These are phyloP conservation scores for Pachyrhizus erosus DNA, from an alignment of 306 rosid genomes.

Conservation along the genomic window DNA sequence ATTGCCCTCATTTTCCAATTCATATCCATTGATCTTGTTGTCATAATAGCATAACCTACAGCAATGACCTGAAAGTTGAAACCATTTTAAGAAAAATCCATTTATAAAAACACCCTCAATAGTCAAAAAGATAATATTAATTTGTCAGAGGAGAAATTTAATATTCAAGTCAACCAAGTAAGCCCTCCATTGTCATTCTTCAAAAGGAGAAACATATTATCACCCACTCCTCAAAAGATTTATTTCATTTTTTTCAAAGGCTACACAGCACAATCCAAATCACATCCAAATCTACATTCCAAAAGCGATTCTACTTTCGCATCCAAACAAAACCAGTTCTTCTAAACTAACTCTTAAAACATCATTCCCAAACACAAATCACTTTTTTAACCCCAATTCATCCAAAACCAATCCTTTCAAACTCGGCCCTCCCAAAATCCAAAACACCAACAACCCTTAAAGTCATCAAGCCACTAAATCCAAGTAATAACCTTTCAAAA, in stretches of 20 bases:
- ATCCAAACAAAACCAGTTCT: neutral
- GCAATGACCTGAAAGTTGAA: conserved; percentile 76
- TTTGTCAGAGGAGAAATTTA: neutral
- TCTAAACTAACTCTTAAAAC: neutral
- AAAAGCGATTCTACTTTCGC: neutral
- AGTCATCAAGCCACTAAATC: neutral
- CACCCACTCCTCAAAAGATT: neutral
- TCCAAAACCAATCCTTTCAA: neutral
- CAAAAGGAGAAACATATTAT: neutral
- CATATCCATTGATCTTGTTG: conserved; percentile 70
- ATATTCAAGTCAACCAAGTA: neutral
- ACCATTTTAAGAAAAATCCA: conserved; percentile 33
- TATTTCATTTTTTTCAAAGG: neutral
- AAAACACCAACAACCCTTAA: neutral
- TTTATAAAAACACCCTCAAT: neutral
- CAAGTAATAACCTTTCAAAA: neutral
- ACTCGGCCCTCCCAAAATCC: neutral
- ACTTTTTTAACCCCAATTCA: neutral
- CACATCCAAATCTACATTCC: neutral
- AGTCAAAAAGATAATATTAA: conserved; percentile 1
- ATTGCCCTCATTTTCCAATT: conserved; percentile 90
- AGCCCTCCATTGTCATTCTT: neutral
- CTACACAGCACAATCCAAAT: neutral
- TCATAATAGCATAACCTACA: conserved; percentile 79
- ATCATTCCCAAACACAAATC: neutral